These are phyloP conservation scores for Pascua sp. DNA, from an alignment of 1,284 basidiomycete species.

Conservation along the genomic window DNA sequence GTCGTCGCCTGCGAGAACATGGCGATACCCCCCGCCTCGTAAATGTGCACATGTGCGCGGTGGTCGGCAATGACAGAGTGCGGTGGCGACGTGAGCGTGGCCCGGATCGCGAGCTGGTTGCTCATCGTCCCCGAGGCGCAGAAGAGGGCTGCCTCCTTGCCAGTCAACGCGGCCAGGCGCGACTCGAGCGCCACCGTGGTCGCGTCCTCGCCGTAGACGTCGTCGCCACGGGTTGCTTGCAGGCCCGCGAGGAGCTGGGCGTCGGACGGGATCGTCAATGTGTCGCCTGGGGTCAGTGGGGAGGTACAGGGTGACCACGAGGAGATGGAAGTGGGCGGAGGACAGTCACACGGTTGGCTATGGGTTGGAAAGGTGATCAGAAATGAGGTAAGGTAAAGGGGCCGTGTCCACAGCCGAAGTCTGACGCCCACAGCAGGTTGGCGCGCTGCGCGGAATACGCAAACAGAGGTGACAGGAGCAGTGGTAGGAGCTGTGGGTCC, in stretches of 20 bases:
- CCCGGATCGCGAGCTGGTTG: slow-evolving; percentile 76
- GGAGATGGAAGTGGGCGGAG: too few species aligned
- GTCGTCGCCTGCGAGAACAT: slow-evolving; percentile 84
- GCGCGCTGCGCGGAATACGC: too few species aligned
- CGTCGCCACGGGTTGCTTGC: slow-evolving; percentile 55
- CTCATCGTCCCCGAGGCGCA: slow-evolving; percentile 89
- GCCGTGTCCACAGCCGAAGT: too few species aligned
- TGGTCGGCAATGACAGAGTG: slow-evolving; percentile 74
- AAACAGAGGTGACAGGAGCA: too few species aligned
- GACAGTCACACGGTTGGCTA: too few species aligned
- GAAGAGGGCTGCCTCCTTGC: slow-evolving; percentile 73
- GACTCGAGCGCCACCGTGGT: slow-evolving; percentile 68
- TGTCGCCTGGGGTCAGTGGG: slow-evolving; percentile 47
- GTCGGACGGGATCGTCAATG: slow-evolving; percentile 53
- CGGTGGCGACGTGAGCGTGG: slow-evolving; percentile 85
- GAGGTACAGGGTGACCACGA: not conserved
- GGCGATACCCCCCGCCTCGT: slow-evolving; percentile 71
- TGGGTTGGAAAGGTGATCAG: too few species aligned
- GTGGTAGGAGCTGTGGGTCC: too few species aligned
- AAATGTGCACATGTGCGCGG: slow-evolving; percentile 68
- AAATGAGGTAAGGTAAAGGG: too few species aligned
- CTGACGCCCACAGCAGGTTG: too few species aligned
- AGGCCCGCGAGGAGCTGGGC: slow-evolving; percentile 52
- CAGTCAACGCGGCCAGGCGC: slow-evolving; percentile 72
- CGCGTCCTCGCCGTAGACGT: slow-evolving; percentile 53